Conservation (phyloP, 148 eudicot species). For the Nyssa sinensis region DNA sequence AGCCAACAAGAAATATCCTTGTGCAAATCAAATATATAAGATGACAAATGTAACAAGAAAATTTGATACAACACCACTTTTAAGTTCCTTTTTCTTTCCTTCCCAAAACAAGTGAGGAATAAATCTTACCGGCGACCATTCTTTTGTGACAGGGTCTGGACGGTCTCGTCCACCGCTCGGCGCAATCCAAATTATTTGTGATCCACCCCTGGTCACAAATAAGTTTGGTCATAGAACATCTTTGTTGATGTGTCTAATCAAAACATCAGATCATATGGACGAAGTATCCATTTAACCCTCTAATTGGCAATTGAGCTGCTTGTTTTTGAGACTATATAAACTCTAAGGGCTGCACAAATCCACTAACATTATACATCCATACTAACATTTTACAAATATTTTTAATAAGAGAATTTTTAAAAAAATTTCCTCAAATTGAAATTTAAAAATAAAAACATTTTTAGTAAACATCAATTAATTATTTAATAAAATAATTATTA, state of each 20-base stretch:
- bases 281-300: background rate
- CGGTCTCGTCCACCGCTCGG: constrained; percentile 99
- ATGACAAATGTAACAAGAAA: background rate
- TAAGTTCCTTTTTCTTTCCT: background rate
- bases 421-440: too few relatives aligned
- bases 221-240: constrained; percentile 14
- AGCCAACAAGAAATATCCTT: background rate
- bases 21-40: background rate
- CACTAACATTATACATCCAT: too few relatives aligned
- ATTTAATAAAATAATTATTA: too few relatives aligned
- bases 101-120: background rate
- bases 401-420: too few relatives aligned
- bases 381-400: too few relatives aligned
- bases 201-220: constrained; percentile 61
- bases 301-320: background rate
- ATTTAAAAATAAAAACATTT: too few relatives aligned
- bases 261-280: too few relatives aligned
- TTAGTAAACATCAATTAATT: too few relatives aligned
- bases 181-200: constrained; percentile 97
- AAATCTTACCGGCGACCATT: constrained; percentile 79
- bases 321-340: too few relatives aligned
- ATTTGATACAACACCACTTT: background rate
- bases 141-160: constrained; percentile 75
- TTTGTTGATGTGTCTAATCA: too few relatives aligned
- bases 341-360: background rate